These are phyloP conservation scores for Rhinocladiella similis DNA, from an alignment of 2,329 filamentous ascomycete species.

Conservation along the genomic window DNA sequence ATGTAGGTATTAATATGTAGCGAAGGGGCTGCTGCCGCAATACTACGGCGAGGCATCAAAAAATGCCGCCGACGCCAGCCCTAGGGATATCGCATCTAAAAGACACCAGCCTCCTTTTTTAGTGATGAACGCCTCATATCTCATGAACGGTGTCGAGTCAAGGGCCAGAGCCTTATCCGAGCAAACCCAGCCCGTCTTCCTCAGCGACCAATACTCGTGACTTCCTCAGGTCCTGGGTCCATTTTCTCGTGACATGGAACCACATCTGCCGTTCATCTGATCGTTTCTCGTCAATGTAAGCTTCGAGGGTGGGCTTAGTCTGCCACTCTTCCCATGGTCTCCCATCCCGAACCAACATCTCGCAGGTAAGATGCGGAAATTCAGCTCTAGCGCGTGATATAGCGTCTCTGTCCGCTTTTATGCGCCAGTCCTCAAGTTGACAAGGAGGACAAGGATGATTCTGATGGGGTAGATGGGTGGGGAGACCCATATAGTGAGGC, in stretches of 20 bases:
- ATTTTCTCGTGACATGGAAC: conserved; percentile 28
- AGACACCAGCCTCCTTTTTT: conserved; percentile 1
- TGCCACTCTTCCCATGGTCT: conserved; percentile 27
- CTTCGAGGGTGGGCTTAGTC: conserved; percentile 25
- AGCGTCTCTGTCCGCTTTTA: conserved; percentile 21
- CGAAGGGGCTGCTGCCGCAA: neutral
- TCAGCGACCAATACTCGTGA: conserved; percentile 26
- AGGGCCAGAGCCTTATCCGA: conserved; percentile 9
- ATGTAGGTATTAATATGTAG: neutral
- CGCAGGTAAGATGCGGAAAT: conserved; percentile 26
- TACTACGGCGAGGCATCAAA: conserved; percentile 4
- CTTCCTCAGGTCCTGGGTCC: conserved; percentile 30
- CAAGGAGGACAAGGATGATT: conserved; percentile 30
- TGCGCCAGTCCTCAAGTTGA: conserved; percentile 24
- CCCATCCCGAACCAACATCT: conserved; percentile 28
- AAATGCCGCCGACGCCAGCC: neutral
- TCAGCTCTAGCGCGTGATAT: conserved; percentile 18
- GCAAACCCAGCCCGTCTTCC: conserved; percentile 28
- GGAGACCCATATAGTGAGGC: conserved; percentile 27
- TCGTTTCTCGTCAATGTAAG: conserved; percentile 28
- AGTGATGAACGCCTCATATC: conserved; percentile 1
- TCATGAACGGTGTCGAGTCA: neutral
- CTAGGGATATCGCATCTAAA: conserved; percentile 15
- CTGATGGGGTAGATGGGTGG: conserved; percentile 28
- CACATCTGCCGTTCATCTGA: conserved; percentile 29